These are phyloP conservation scores for Colletotrichum sp. DNA, from an alignment of 2,329 filamentous ascomycete species.

Conservation along the genomic window DNA sequence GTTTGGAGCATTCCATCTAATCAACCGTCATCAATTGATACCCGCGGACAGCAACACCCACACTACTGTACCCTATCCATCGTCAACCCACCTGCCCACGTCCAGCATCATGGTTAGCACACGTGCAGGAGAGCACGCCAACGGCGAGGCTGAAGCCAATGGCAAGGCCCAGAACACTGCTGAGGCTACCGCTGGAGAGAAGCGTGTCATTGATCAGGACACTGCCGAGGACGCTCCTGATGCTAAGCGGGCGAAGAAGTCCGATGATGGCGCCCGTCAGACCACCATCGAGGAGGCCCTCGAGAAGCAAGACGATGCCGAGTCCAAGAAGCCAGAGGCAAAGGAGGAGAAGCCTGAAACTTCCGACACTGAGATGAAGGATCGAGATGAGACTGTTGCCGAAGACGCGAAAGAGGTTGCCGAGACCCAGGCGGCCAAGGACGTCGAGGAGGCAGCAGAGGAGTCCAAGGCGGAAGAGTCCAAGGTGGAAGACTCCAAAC, in stretches of 20 bases:
- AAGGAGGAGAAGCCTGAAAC: neutral
- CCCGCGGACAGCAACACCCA: neutral
- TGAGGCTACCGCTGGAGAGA: slow-evolving; percentile 3
- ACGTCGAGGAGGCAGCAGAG: neutral
- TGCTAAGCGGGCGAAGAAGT: slow-evolving; percentile 20
- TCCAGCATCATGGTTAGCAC: slow-evolving; percentile 9
- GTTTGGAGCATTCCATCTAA: neutral
- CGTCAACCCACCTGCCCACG: neutral
- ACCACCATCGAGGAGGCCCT: slow-evolving; percentile 18
- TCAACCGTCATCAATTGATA: neutral
- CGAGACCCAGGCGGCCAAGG: neutral
- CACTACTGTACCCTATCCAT: neutral
- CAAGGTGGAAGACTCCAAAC: neutral
- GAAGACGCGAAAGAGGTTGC: neutral
- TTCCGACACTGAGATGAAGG: slow-evolving; percentile 9
- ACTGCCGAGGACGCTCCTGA: neutral
- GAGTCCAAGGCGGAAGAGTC: neutral
- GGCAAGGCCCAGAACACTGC: neutral
- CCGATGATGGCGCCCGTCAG: neutral
- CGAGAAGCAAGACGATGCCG: neutral
- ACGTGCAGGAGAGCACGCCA: neutral
- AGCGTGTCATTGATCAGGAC: slow-evolving; percentile 5
- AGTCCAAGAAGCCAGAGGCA: neutral
- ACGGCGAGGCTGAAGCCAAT: neutral
- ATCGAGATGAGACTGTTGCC: neutral